phyloP scores from a whole-genome alignment of 768 basidiomycete genomes.

The Glaciozyma antarctica region DNA sequence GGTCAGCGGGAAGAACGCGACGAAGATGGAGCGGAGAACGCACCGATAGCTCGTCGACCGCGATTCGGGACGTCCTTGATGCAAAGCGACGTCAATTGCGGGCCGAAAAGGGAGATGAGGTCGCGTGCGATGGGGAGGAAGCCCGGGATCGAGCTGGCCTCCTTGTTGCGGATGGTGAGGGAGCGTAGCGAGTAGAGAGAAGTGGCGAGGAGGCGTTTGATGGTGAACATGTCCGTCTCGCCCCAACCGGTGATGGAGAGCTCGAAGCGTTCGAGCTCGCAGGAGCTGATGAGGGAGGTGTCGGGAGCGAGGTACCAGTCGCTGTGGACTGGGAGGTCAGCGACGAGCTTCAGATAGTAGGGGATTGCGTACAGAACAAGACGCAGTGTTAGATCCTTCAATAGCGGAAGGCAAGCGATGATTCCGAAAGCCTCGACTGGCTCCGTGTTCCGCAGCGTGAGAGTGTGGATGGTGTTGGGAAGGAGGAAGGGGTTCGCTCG shows the following conservation, averaged over 20 bases:
- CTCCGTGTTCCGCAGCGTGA: conserved; percentile 19
- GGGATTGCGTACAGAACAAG: conserved; percentile 9
- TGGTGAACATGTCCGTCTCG: background rate
- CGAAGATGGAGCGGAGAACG: background rate
- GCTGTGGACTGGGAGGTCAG: background rate
- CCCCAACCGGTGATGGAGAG: conserved; percentile 27
- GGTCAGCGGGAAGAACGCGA: background rate
- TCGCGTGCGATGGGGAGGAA: conserved; percentile 8
- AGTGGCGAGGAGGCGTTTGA: conserved; percentile 13
- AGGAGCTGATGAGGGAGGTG: background rate
- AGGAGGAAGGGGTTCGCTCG: background rate
- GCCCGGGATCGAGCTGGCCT: background rate
- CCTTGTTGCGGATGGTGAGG: conserved; percentile 22
- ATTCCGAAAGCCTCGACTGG: conserved; percentile 15
- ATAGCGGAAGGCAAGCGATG: conserved; percentile 3
- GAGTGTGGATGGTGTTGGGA: conserved; percentile 4
- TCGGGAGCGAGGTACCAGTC: conserved; percentile 13
- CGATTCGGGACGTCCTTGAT: conserved; percentile 22
- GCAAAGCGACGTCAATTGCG: conserved; percentile 1
- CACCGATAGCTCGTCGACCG: background rate
- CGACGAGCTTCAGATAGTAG: background rate
- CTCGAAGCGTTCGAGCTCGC: conserved; percentile 16
- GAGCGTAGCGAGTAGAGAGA: conserved; percentile 13
- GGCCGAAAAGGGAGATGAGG: background rate
- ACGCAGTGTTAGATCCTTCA: conserved; percentile 17